Conservation (phyloP, 176 grass and related monocot species). For the Triticum dicoccoides region DNA sequence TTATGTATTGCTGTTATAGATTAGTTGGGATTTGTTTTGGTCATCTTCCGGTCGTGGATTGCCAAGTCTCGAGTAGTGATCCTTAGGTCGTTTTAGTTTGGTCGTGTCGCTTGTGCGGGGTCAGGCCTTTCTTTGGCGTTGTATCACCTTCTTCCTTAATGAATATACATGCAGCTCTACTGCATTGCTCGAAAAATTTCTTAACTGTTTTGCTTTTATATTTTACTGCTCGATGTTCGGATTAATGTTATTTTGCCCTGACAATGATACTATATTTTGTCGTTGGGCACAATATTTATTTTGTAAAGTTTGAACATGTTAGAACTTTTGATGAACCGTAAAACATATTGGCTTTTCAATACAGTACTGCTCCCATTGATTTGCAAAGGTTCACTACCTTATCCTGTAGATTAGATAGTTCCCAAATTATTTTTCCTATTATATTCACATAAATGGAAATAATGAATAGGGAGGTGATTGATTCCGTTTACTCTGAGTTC, state of each 20-base stretch:
- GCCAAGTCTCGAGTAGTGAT: too few relatives aligned
- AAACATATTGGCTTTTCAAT: background rate
- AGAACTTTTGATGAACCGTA: constrained; percentile 21
- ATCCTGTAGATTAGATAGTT: background rate
- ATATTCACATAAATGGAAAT: background rate
- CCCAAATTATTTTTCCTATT: background rate
- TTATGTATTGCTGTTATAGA: too few relatives aligned
- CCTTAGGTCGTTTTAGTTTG: too few relatives aligned
- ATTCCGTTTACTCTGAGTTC: constrained; percentile 24
- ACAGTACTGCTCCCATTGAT: background rate
- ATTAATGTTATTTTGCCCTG: constrained; percentile 3
- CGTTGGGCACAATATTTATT: constrained; percentile 4
- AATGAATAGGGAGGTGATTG: background rate
- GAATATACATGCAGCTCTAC: too few relatives aligned
- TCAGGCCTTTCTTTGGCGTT: too few relatives aligned
- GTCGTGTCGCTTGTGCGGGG: too few relatives aligned
- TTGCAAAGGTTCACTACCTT: background rate
- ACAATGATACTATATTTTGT: constrained; percentile 24
- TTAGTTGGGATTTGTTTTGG: too few relatives aligned
- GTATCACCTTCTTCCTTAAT: too few relatives aligned
- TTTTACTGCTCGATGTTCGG: background rate
- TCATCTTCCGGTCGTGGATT: too few relatives aligned
- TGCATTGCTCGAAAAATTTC: too few relatives aligned
- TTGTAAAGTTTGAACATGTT: background rate
- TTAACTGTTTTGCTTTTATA: constrained; percentile 16